Percentiles rank a stretch among this genome's conserved stretches.
phyloP scores from a whole-genome alignment of 805 yeast genomes.

The Cephaloascus albidus region DNA sequence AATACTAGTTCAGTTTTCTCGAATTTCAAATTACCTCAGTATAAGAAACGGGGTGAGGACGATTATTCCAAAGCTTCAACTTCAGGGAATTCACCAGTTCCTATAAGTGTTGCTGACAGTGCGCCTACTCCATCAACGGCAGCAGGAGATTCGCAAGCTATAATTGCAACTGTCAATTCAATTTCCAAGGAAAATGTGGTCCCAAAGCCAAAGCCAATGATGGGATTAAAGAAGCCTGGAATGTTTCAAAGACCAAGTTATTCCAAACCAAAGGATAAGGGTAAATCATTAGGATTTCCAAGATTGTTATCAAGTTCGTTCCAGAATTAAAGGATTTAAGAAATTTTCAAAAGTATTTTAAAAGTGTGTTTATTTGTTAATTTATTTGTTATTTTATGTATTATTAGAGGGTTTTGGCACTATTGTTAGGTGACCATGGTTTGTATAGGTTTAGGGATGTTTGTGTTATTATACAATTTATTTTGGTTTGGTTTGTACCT shows the following conservation, averaged over 20 bases:
- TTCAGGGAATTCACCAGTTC: not conserved
- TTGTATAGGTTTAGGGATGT: no score
- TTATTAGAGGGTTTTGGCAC: no score
- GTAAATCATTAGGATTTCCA: conserved; percentile 25
- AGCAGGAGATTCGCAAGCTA: not conserved
- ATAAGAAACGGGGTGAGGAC: not conserved
- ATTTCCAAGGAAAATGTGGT: not conserved
- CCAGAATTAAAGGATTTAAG: no score
- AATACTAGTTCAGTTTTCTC: not conserved
- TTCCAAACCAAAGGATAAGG: conserved; percentile 22
- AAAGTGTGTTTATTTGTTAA: no score
- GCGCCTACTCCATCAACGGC: not conserved
- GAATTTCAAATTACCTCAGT: not conserved
- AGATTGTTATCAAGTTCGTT: conserved; percentile 19
- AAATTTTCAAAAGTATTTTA: no score
- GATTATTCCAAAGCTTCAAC: no score
- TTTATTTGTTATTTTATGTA: no score
- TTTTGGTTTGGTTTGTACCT: no score
- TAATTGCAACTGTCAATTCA: not conserved
- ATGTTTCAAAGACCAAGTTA: not conserved
- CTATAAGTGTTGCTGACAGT: no score
- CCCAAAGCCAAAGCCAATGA: not conserved
- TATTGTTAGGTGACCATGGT: no score
- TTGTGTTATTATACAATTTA: no score
- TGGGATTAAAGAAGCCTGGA: not conserved